Conservation (phyloP, 139 green algal genomes). For the Klebsormidium nitens region DNA sequence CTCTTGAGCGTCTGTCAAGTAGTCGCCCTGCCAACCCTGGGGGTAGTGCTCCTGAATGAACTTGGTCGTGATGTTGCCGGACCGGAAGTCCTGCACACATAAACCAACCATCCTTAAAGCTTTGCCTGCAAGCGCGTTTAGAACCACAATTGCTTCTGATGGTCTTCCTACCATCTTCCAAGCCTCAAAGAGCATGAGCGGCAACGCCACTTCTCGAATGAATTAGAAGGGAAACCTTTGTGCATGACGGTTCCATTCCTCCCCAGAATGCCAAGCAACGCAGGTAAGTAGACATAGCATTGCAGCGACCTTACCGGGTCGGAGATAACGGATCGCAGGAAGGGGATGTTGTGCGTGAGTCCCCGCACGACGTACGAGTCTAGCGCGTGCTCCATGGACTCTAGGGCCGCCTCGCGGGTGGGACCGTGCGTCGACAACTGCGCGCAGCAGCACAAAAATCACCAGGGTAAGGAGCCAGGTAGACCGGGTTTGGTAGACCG, state of each 20-base stretch:
- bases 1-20: slow-evolving; percentile 3
- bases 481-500: too few species aligned
- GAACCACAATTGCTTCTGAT: too few species aligned
- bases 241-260: too few species aligned
- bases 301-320: slow-evolving; percentile 13
- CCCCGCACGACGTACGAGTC: slow-evolving; percentile 28
- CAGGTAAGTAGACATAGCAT: too few species aligned
- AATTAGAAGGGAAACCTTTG: too few species aligned
- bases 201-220: too few species aligned
- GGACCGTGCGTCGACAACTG: slow-evolving; percentile 44
- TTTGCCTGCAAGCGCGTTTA: too few species aligned
- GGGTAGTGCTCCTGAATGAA: slow-evolving; percentile 38
- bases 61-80: slow-evolving; percentile 30
- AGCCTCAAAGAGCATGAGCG: too few species aligned
- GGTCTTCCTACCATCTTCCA: too few species aligned
- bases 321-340: slow-evolving; percentile 18
- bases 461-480: too few species aligned
- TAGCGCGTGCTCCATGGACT: slow-evolving; percentile 36
- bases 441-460: neutral
- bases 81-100: slow-evolving; percentile 23
- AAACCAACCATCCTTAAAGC: too few species aligned
- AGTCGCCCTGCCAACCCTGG: slow-evolving; percentile 18
- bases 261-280: too few species aligned
- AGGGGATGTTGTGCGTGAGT: slow-evolving; percentile 27
- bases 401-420: slow-evolving; percentile 41